Base-by-base conservation (phyloP, 257 asterid genomes). In the Nicotiana noctiflora region DNA sequence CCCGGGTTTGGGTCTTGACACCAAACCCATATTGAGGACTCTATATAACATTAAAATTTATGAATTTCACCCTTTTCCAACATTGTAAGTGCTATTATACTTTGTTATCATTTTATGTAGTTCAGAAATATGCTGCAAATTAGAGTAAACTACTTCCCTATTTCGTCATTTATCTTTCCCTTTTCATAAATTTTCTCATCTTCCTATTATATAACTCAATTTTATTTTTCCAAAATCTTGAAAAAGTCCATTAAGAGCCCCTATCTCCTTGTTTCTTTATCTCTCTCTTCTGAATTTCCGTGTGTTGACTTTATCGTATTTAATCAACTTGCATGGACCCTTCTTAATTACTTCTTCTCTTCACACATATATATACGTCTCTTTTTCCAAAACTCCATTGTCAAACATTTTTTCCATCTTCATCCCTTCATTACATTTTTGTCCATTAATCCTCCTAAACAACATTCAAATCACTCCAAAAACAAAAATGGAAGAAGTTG, bases 161-260 rank as follows among this genome's bases (percentile, higher is more conserved):
- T 17, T 8, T 10, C 63, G 84, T 84, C 86, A 37, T 19, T 15
- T 52, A 6, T 34, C 2, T 34, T 34, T 6, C 44, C 44, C 44
- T 37, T 37, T 37, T 37, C 44, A 13, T 66, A 7, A 46, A 53
- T 13, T 27, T 25, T 10, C 15, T 59, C 13, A 18, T 37, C 61
- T 44, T 4, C 8, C 55, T 80, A 29, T 84, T 25, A 34, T 76
- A 2, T 27, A 27, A 27, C 2, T 49, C 14, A 85, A 77, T 79
- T 79, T 63, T 60, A 11, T 19, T 11, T 29, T 10, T 52, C 80
- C 17, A 72, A 51, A 72, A 52, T 32, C 63, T 79, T 81, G 27
- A 86, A 84, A 86, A 85, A 79, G 92, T 90, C 94, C 77, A 85
- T 64, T 13, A 10, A 82, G 78, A 65, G 34, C 80, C 49, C 18